Evolutionary conservation across 2,329 filamentous ascomycete species (phyloP).

Genomic region (Lachnellula suecica): DNA sequence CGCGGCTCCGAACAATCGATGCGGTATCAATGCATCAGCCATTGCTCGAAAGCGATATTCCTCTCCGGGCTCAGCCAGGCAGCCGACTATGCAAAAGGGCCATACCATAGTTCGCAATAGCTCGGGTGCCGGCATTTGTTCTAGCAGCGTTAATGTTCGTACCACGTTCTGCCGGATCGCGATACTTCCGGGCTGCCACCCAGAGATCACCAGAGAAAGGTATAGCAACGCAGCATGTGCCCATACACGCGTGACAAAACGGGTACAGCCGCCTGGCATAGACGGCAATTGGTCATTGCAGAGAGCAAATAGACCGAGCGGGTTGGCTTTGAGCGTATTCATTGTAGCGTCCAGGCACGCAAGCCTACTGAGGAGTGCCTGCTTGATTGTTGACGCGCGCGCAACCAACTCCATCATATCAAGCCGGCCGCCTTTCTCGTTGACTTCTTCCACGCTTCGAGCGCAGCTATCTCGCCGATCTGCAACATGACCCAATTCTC

Average conservation of each 20-base stretch:
- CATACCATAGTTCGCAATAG: slow-evolving; percentile 24
- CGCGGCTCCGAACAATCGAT: slow-evolving; percentile 33
- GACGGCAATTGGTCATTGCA: not conserved
- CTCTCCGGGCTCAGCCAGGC: slow-evolving; percentile 18
- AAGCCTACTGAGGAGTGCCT: slow-evolving; percentile 22
- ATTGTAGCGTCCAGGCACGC: slow-evolving; percentile 11
- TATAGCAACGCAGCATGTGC: slow-evolving; percentile 23
- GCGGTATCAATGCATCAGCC: slow-evolving; percentile 18
- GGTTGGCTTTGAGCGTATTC: slow-evolving; percentile 3
- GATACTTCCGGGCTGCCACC: slow-evolving; percentile 19
- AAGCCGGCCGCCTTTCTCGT: slow-evolving; percentile 42
- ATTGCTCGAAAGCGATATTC: slow-evolving; percentile 20
- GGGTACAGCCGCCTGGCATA: not conserved
- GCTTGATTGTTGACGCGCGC: slow-evolving; percentile 41
- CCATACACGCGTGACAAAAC: slow-evolving; percentile 11
- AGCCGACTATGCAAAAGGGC: slow-evolving; percentile 26
- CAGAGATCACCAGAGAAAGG: slow-evolving; percentile 20
- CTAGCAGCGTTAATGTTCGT: slow-evolving; percentile 19
- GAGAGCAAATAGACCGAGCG: not conserved
- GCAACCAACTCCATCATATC: slow-evolving; percentile 44
- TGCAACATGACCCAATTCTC: slow-evolving; percentile 55
- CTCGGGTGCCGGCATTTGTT: slow-evolving; percentile 16
- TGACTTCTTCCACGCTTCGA: slow-evolving; percentile 58
- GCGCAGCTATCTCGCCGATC: slow-evolving; percentile 50
- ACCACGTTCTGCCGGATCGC: slow-evolving; percentile 18